These are phyloP conservation scores for Aspergillus cejpii DNA, from an alignment of 2,329 filamentous ascomycete genomes.

Conservation along the genomic window DNA sequence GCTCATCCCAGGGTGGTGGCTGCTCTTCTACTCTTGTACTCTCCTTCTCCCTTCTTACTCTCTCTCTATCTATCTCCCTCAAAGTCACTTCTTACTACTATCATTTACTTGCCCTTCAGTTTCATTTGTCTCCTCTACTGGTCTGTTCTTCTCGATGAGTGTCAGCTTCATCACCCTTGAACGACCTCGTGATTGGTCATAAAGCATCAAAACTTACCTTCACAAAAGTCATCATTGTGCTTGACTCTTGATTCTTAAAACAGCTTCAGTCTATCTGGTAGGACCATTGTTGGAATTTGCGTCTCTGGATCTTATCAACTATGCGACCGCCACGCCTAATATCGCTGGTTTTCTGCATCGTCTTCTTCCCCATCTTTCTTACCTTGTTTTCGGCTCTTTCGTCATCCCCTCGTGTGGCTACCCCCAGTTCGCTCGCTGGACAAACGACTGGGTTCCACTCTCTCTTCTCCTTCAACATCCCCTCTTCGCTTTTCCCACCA, in stretches of 20 bases:
- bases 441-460: conserved; percentile 47
- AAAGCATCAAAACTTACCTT: conserved; percentile 15
- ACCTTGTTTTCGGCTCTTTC: conserved; percentile 44
- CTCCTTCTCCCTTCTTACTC: conserved; percentile 5
- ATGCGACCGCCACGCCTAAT: conserved; percentile 46
- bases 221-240: conserved; percentile 14
- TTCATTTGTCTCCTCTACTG: background rate
- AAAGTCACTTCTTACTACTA: conserved; percentile 5
- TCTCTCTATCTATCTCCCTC: too few relatives aligned
- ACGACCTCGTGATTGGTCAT: conserved; percentile 33
- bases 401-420: conserved; percentile 34
- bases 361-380: conserved; percentile 45
- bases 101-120: conserved; percentile 10
- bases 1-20: background rate
- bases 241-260: conserved; percentile 9
- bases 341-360: conserved; percentile 42
- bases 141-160: conserved; percentile 32
- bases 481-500: conserved; percentile 85
- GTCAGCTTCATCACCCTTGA: conserved; percentile 21
- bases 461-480: conserved; percentile 64
- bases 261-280: conserved; percentile 3
- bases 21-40: background rate
- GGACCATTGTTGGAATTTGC: conserved; percentile 5
- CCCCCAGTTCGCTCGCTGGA: conserved; percentile 32
- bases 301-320: conserved; percentile 13